Base-by-base conservation (phyloP, 163 green algal genomes). In the Volvox carteri region DNA sequence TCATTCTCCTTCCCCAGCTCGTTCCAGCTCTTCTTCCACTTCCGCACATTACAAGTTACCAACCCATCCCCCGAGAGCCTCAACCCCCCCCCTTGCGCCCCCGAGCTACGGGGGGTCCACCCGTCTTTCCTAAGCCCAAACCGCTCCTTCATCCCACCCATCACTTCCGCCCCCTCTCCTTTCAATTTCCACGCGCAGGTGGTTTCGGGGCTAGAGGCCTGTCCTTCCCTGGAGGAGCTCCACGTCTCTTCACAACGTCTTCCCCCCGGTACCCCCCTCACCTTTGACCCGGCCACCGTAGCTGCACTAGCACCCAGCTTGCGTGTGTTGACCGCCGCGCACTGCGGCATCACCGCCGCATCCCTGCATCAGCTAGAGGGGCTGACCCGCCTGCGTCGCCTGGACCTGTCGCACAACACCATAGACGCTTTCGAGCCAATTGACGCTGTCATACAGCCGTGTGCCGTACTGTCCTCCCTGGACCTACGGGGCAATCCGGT, bases 181-280 rank as follows among this genome's bases (percentile, higher is more conserved):
- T n/a, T n/a, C n/a, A n/a, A n/a, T n/a, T n/a, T n/a, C n/a, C n/a
- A n/a, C 39, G 9, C 33, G 25, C 72, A 89, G 84, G 14, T 80
- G 33, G 58, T 90, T 28, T 65, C 52, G n/a, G 90, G 90, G 12
- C 85, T 92, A 35, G 78, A 91, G 67, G 42, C 19, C 16, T 85
- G 73, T 77, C 65, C 58, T 28, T 62, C 52, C 48, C 86, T 94
- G 28, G 91, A 94, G 89, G 91, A 94, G 86, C 89, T 94, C 50
- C 91, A 94, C 83, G 23, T 94, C 68, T 90, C 81, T 65, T n/a
- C 60, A 6, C 91, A 94, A 83, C 68, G 70, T 18, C 72, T 93
- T 23, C 79, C 90, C 4, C 67, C 84, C 37, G 89, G 72, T 62
- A 60, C 42, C 25, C 35, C 65, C 37, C 91, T 94, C 19, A 5